Base-by-base conservation (phyloP, 2,329 filamentous ascomycete genomes). In the Teratosphaeria gauchensis region DNA sequence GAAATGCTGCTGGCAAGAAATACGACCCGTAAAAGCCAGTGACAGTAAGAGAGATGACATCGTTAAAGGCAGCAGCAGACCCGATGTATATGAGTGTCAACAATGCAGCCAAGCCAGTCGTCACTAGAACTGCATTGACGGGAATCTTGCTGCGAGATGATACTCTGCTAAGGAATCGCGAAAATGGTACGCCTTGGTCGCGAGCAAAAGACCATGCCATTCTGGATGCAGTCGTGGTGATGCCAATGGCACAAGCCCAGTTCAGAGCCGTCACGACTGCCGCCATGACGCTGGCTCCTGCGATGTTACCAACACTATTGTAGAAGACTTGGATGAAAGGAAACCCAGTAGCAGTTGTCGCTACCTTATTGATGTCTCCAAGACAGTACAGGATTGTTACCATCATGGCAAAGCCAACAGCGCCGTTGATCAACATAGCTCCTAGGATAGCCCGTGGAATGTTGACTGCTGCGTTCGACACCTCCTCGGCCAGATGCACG, bases 251-350 rank as follows among this genome's bases (percentile, higher is more conserved):
- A 56, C 70, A 72, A 1, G 68, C 63, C 66, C 69, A 72, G 1
- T 69, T 72, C 51, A 73, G 57, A 9, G 60, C 56, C n/a, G 71
- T 62, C 6, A 80, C 71, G 7, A 80, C 71, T 2, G 75, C 72
- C 0, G 76, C 72, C 71, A 83, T 77, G 7, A 75, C 73, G 5
- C 76, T 78, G 1, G 79, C 76, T 1, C 75, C 76, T 0, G 70
- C 72, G 4, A 70, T 65, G 14, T 74, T 78, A 31, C 64, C 62
- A 1, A 78, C 79, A 7, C 77, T 77, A 59, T 78, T 66, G 54
- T 71, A 68, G 57, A 84, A 81, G 42, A 81, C 77, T 42, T 80
- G 75, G 64, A 79, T 75, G 65, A 81, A 76, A 4, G 80, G 76
- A n/a, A 59, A 80, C 0, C 76, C 73, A 8, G 77, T 81, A 0